Evolutionary conservation across 768 basidiomycete genomes (phyloP).

Genomic region (Asterophora parasitica): DNA sequence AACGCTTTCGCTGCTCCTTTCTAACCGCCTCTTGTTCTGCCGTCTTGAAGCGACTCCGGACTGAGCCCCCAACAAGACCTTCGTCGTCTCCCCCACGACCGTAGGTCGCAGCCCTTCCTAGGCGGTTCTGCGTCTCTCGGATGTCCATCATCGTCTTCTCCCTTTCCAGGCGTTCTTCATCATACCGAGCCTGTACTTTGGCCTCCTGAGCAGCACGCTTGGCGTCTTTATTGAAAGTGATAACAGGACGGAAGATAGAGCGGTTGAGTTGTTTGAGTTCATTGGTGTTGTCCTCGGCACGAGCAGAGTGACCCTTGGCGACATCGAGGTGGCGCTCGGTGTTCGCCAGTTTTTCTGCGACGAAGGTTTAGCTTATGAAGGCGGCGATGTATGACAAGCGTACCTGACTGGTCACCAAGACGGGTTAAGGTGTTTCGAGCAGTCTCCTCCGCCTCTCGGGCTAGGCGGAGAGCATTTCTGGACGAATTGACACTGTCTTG

Average conservation of each 20-base stretch:
- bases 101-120: slow-evolving; percentile 69
- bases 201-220: slow-evolving; percentile 86
- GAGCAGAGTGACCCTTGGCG: slow-evolving; percentile 77
- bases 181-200: slow-evolving; percentile 78
- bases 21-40: slow-evolving; percentile 46
- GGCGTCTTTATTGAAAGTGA: slow-evolving; percentile 90
- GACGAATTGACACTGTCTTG: slow-evolving; percentile 89
- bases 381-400: slow-evolving; percentile 17
- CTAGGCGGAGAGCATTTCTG: slow-evolving; percentile 87
- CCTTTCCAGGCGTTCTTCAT: slow-evolving; percentile 77
- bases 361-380: not conserved
- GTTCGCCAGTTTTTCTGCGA: slow-evolving; percentile 77
- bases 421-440: slow-evolving; percentile 80
- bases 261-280: slow-evolving; percentile 93
- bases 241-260: slow-evolving; percentile 89
- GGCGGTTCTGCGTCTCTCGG: slow-evolving; percentile 78
- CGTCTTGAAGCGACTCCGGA: slow-evolving; percentile 39
- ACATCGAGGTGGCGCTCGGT: slow-evolving; percentile 94
- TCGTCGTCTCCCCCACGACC: slow-evolving; percentile 47
- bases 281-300: slow-evolving; percentile 87
- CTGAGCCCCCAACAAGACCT: slow-evolving; percentile 30
- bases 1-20: slow-evolving; percentile 74
- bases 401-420: slow-evolving; percentile 92
- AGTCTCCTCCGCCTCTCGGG: slow-evolving; percentile 95
- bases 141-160: slow-evolving; percentile 85